phyloP scores from a whole-genome alignment of 2,329 filamentous ascomycete genomes.

The Sarocladiaceae sp. region DNA sequence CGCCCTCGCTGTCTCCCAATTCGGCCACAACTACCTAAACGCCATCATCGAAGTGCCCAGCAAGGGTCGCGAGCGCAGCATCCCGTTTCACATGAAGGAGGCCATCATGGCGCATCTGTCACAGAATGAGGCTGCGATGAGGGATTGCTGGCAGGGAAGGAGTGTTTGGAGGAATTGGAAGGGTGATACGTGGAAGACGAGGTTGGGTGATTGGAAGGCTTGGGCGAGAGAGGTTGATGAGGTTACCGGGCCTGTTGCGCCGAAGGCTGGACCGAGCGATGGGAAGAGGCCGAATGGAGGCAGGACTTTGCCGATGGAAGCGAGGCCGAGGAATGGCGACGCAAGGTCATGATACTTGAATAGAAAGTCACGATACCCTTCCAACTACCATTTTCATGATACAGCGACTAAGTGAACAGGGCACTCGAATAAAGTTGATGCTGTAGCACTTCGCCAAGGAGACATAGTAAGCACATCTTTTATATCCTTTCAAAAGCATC shows the following conservation, averaged over 20 bases:
- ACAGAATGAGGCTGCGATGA: constrained; percentile 42
- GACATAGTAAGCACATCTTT: too few species aligned
- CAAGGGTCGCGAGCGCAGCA: constrained; percentile 39
- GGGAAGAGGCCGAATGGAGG: constrained; percentile 6
- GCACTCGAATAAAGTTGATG: too few species aligned
- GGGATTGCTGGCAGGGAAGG: constrained; percentile 50
- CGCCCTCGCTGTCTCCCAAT: constrained; percentile 44
- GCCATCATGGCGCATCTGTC: constrained; percentile 46
- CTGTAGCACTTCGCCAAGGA: too few species aligned
- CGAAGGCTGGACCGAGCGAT: constrained; percentile 12
- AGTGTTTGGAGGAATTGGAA: constrained; percentile 56
- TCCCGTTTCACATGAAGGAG: constrained; percentile 57
- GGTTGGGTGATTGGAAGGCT: constrained; percentile 49
- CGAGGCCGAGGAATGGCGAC: background rate
- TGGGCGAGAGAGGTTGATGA: constrained; percentile 48
- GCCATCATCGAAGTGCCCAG: constrained; percentile 46
- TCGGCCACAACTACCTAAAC: constrained; percentile 48
- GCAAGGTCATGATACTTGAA: background rate
- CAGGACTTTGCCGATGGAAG: background rate
- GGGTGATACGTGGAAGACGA: constrained; percentile 53
- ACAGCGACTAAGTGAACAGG: too few species aligned
- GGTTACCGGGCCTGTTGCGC: constrained; percentile 14
- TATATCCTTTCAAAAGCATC: too few species aligned
- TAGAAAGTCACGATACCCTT: constrained; percentile 1
- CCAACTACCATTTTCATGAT: background rate